These are phyloP conservation scores for Colletotrichum lini DNA, from an alignment of 2,329 filamentous ascomycete species.

Conservation along the genomic window DNA sequence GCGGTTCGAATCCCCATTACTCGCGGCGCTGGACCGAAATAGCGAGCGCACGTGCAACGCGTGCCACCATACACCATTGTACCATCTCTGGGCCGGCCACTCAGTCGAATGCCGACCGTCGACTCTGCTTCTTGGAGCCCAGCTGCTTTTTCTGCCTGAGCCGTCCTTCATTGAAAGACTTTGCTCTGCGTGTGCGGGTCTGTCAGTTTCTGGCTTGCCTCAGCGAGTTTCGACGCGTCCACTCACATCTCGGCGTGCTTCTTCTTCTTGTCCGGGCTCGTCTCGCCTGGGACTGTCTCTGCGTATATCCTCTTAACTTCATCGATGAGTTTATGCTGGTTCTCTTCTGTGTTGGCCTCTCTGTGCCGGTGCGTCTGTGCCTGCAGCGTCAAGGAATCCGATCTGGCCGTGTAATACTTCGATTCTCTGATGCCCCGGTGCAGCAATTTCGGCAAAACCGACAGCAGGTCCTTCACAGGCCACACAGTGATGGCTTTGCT, in stretches of 20 bases:
- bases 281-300: constrained; percentile 61
- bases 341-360: constrained; percentile 67
- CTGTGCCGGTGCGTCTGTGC: constrained; percentile 69
- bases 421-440: constrained; percentile 64
- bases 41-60: not conserved
- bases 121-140: constrained; percentile 64
- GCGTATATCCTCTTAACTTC: constrained; percentile 65
- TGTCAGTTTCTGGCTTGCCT: constrained; percentile 33
- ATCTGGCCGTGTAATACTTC: constrained; percentile 67
- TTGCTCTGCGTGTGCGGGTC: constrained; percentile 55
- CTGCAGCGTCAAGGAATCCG: constrained; percentile 68
- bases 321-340: constrained; percentile 63
- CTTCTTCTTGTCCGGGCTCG: constrained; percentile 61
- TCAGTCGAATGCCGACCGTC: constrained; percentile 30
- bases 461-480: constrained; percentile 62
- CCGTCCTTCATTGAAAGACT: constrained; percentile 60
- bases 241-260: constrained; percentile 66
- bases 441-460: constrained; percentile 62
- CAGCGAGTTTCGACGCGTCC: constrained; percentile 1
- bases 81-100: not conserved
- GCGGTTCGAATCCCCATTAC: not conserved
- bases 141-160: constrained; percentile 64
- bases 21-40: not conserved
- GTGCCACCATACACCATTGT: not conserved
- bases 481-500: constrained; percentile 71